A percentile compares a stretch with the other conserved stretches of the same genome.
These are phyloP conservation scores for Coemansia sp. DNA, from an alignment of 192 early-diverging fungal genomes.

Conservation along the genomic window DNA sequence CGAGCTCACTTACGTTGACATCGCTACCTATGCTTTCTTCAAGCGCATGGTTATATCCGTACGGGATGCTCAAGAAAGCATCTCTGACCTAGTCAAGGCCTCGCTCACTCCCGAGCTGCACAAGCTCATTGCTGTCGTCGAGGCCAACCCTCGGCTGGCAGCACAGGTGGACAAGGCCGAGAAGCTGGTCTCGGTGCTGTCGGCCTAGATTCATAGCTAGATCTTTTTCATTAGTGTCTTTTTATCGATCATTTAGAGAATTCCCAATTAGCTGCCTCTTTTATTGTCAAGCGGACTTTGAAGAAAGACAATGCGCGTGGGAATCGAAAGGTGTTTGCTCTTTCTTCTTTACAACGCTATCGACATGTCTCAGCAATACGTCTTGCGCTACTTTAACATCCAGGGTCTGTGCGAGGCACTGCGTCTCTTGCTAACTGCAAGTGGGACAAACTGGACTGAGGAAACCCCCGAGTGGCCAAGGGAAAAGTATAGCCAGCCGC, in stretches of 20 bases:
- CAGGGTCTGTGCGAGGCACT: conserved; percentile 22
- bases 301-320: neutral
- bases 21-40: conserved; percentile 19
- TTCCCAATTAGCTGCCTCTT: neutral
- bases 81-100: neutral
- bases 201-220: too few relatives aligned
- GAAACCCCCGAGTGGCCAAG: conserved; percentile 30
- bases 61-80: neutral
- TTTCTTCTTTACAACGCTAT: neutral
- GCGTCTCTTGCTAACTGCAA: conserved; percentile 40
- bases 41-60: conserved; percentile 6
- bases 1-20: conserved; percentile 37
- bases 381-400: conserved; percentile 38
- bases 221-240: too few relatives aligned
- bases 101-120: conserved; percentile 24
- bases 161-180: neutral
- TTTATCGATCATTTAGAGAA: neutral
- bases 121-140: conserved; percentile 34
- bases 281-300: neutral
- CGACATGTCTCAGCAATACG: conserved; percentile 8
- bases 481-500: conserved; percentile 32
- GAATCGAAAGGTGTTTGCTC: neutral
- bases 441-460: conserved; percentile 40
- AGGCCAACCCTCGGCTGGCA: neutral
- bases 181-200: neutral